Percentiles rank a stretch among this genome's conserved stretches.
Evolutionary conservation across 2,329 filamentous ascomycete species (phyloP).

Genomic region (Knufia fluminis): DNA sequence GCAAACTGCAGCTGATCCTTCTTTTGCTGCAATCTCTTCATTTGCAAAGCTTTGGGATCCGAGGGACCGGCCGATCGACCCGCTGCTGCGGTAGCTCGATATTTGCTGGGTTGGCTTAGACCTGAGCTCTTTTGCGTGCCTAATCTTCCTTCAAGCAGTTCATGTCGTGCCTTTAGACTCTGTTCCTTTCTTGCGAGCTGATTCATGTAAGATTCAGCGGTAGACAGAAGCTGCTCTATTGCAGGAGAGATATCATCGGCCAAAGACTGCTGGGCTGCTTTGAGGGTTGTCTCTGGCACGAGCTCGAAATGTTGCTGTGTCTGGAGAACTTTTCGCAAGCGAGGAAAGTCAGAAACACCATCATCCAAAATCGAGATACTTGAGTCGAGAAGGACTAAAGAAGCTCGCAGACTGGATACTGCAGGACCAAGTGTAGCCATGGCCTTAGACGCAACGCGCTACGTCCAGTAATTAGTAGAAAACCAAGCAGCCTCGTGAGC

Average conservation of each 20-base stretch:
- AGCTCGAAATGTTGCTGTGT: constrained; percentile 82
- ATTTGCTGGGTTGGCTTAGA: constrained; percentile 9
- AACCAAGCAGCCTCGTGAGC: background rate
- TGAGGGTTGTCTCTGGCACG: constrained; percentile 73
- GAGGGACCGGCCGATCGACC: constrained; percentile 19
- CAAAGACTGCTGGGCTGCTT: constrained; percentile 71
- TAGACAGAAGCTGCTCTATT: constrained; percentile 65
- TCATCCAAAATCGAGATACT: constrained; percentile 53
- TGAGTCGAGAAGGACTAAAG: constrained; percentile 52
- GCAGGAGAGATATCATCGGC: constrained; percentile 86
- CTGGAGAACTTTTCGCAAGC: constrained; percentile 53
- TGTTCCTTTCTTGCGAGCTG: constrained; percentile 76
- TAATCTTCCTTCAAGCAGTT: constrained; percentile 69
- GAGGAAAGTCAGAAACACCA: constrained; percentile 55
- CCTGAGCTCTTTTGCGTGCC: constrained; percentile 29
- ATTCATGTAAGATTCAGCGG: constrained; percentile 75
- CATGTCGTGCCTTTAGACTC: constrained; percentile 69
- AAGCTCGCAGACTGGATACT: constrained; percentile 51
- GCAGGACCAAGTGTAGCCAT: constrained; percentile 47
- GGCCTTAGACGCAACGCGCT: background rate
- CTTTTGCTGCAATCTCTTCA: constrained; percentile 65
- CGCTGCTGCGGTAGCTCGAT: constrained; percentile 18
- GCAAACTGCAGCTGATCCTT: constrained; percentile 80
- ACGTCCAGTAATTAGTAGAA: background rate
- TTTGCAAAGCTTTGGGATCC: constrained; percentile 45